Evolutionary conservation across 345 rosid genomes (phyloP).

Genomic region (Lepidium aucheri): DNA sequence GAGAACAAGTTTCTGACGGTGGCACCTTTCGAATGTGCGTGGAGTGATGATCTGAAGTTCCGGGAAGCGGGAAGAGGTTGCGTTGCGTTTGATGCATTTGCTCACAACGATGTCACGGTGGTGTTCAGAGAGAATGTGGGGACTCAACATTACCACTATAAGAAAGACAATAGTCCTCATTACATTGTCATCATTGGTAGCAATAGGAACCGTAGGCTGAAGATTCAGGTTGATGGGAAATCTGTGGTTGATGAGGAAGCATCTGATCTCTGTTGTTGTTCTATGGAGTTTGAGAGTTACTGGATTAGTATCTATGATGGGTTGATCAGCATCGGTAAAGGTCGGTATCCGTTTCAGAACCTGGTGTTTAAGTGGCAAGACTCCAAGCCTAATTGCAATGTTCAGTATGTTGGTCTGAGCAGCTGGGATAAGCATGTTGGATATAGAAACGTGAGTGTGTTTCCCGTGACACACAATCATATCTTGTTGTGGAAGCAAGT

Average conservation of each 20-base stretch:
- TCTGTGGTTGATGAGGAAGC: slow-evolving; percentile 78
- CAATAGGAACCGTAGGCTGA: slow-evolving; percentile 75
- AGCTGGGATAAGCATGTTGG: slow-evolving; percentile 99
- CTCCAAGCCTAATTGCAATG: slow-evolving; percentile 70
- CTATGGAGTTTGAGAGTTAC: slow-evolving; percentile 78
- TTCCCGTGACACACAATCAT: slow-evolving; percentile 75
- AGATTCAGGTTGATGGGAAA: slow-evolving; percentile 86
- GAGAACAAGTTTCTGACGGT: slow-evolving; percentile 74
- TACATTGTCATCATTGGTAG: slow-evolving; percentile 96
- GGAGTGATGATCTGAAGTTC: slow-evolving; percentile 90
- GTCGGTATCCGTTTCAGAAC: slow-evolving; percentile 96
- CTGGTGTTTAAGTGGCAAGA: slow-evolving; percentile 84
- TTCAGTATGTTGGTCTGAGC: slow-evolving; percentile 79
- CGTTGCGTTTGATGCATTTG: slow-evolving; percentile 90
- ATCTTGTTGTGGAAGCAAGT: slow-evolving; percentile 85
- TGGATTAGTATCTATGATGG: slow-evolving; percentile 97
- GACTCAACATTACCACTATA: slow-evolving; percentile 86
- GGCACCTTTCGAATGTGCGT: slow-evolving; percentile 98
- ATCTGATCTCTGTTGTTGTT: slow-evolving; percentile 57
- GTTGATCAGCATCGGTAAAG: slow-evolving; percentile 76
- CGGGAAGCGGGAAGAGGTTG: slow-evolving; percentile 93
- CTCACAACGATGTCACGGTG: slow-evolving; percentile 88
- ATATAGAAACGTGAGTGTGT: slow-evolving; percentile 81
- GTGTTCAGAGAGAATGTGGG: slow-evolving; percentile 95
- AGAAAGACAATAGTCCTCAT: slow-evolving; percentile 87